Evolutionary conservation across 768 basidiomycete genomes (phyloP).

Genomic region (Xerocomus potaroensis): DNA sequence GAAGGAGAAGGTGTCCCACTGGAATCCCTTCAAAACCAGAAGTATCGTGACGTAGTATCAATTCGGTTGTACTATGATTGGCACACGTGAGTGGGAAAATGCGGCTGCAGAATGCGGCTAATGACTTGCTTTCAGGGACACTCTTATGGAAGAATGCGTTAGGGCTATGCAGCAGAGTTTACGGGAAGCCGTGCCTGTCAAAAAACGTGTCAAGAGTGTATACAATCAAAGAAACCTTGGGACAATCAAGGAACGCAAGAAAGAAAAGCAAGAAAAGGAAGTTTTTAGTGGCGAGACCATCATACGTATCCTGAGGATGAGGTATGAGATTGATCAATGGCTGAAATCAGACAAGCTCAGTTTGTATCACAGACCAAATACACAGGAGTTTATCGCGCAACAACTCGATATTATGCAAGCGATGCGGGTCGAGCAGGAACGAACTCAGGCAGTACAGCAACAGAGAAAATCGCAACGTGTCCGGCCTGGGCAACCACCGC

Average conservation of each 20-base stretch:
- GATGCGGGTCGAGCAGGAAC: slow-evolving; percentile 82
- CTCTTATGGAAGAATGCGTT: slow-evolving; percentile 91
- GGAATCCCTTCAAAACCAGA: slow-evolving; percentile 86
- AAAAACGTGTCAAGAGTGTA: slow-evolving; percentile 90
- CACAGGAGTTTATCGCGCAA: slow-evolving; percentile 83
- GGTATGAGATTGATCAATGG: slow-evolving; percentile 44
- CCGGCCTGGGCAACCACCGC: slow-evolving; percentile 29
- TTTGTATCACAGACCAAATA: slow-evolving; percentile 52
- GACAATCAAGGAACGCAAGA: slow-evolving; percentile 92
- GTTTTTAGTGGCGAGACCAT: slow-evolving; percentile 83
- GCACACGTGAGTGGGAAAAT: slow-evolving; percentile 61
- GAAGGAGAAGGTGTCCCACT: slow-evolving; percentile 88
- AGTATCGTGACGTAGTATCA: slow-evolving; percentile 87
- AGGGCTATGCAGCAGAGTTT: slow-evolving; percentile 90
- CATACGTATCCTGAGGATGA: slow-evolving; percentile 91
- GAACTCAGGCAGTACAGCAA: slow-evolving; percentile 57
- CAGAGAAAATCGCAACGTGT: slow-evolving; percentile 57
- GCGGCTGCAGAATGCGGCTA: background rate
- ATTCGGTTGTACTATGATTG: slow-evolving; percentile 96
- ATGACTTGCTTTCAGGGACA: slow-evolving; percentile 47
- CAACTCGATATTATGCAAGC: slow-evolving; percentile 77
- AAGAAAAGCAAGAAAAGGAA: slow-evolving; percentile 77
- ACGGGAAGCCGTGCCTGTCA: slow-evolving; percentile 66
- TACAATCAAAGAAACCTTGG: slow-evolving; percentile 91
- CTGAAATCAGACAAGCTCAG: slow-evolving; percentile 3